Conservation (phyloP, 2,329 filamentous ascomycete species). For the Cercospora sp. region DNA sequence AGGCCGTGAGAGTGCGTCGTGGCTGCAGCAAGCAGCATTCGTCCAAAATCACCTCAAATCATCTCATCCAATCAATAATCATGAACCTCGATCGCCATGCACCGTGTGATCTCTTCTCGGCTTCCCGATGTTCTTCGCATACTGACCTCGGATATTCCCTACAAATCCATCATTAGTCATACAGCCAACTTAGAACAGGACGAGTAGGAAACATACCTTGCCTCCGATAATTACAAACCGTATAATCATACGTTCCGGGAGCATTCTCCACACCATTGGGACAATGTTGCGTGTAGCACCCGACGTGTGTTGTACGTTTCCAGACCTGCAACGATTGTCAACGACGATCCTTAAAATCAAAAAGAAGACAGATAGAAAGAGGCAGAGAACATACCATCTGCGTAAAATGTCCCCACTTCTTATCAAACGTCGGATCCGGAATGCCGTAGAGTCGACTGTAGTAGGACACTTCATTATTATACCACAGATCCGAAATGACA, state of each 20-base stretch:
- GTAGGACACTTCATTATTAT: conserved; percentile 57
- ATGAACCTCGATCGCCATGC: background rate
- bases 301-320: conserved; percentile 46
- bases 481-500: conserved; percentile 79
- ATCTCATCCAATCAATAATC: background rate
- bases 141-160: conserved; percentile 10
- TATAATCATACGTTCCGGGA: conserved; percentile 57
- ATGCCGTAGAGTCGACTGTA: conserved; percentile 40
- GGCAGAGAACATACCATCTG: conserved; percentile 73
- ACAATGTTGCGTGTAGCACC: conserved; percentile 62
- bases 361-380: too few relatives aligned
- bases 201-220: conserved; percentile 56
- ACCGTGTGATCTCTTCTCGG: background rate
- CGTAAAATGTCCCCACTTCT: conserved; percentile 69
- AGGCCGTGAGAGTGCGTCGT: conserved; percentile 8
- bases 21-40: background rate
- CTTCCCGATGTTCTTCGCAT: conserved; percentile 15
- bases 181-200: too few relatives aligned
- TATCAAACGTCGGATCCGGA: conserved; percentile 62
- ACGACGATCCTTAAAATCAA: too few relatives aligned
- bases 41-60: background rate
- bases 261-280: conserved; percentile 45
- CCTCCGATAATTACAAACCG: conserved; percentile 81
- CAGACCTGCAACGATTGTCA: background rate
- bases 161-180: background rate